Base-by-base conservation (phyloP, 495 filamentous ascomycete species). In the Aspergillus affinis region DNA sequence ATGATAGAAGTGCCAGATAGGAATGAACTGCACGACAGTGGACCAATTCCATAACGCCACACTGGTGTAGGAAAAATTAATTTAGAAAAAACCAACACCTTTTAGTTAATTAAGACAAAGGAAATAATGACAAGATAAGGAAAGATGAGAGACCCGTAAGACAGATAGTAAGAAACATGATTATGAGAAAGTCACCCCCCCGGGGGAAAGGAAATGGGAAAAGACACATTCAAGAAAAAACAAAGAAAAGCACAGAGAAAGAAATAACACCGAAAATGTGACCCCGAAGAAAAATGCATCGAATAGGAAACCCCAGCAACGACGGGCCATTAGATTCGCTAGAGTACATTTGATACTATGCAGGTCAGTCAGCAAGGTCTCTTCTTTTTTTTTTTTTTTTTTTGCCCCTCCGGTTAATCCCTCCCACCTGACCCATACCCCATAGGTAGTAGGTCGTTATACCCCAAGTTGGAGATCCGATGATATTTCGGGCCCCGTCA, bases 391-490 rank as follows among this genome's bases (percentile, higher is more conserved):
- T 4, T 32, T 26, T 26, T 26, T 26, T 26, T 26, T 26, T 26
- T 15, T 4, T 4, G 9, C 36, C 36, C 36, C 36, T 15, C 36
- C 36, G 36, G 13, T 41, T 41, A 41, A 41, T 41, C 13, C 12
- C 36, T 41, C 36, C 13, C 10, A 8, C 30, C 10, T 32, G 7
- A 8, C 30, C 30, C 7, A 32, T 8, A 10, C 3, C 36, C 36
- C 12, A 41, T 41, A 15, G 36, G 36, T 26, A 26, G 23, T 26
- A 26, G 23, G 26, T 15, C 44, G 20, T 51, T 61, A 71, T 61
- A 66, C 30, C 29, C 64, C 64, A 53, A 63, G 55, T 19, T 62
- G 67, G 54, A 68, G 60, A 64, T 67, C 66, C 18, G 55, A 59
- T 45, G 61, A 60, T 46, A 46, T 62, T 19, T 65, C 65, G 19